Conservation (phyloP, 495 filamentous ascomycete genomes). For the Lophiotrema nucula region DNA sequence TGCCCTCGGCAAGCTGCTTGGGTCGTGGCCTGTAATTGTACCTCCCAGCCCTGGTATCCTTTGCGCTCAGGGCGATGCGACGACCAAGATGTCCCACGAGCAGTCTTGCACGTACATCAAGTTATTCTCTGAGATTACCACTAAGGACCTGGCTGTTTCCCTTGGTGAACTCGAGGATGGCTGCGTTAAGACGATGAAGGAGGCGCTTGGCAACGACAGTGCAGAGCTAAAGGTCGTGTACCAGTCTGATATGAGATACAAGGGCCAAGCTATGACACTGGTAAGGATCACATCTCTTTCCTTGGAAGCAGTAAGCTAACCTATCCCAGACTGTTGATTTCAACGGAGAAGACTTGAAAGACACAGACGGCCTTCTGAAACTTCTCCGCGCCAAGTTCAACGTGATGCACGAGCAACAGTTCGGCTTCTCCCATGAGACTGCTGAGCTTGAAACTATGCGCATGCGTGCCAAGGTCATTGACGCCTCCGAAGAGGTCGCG, state of each 20-base stretch:
- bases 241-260: slow-evolving; percentile 50
- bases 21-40: slow-evolving; percentile 53
- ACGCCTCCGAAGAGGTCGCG: slow-evolving; percentile 44
- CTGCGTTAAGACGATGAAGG: slow-evolving; percentile 32
- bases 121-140: slow-evolving; percentile 37
- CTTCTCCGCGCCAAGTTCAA: slow-evolving; percentile 44
- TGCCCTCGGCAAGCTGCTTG: slow-evolving; percentile 49
- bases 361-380: slow-evolving; percentile 32
- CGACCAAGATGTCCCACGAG: slow-evolving; percentile 50
- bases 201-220: slow-evolving; percentile 28
- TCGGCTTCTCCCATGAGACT: slow-evolving; percentile 46
- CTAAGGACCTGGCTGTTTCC: slow-evolving; percentile 31
- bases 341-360: slow-evolving; percentile 34
- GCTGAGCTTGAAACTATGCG: slow-evolving; percentile 50
- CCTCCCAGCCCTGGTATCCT: slow-evolving; percentile 52
- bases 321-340: slow-evolving; percentile 48
- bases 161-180: slow-evolving; percentile 34
- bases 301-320: too few species aligned
- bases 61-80: slow-evolving; percentile 52
- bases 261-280: slow-evolving; percentile 51
- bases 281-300: too few species aligned
- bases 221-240: slow-evolving; percentile 39
- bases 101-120: slow-evolving; percentile 48
- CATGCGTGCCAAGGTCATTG: slow-evolving; percentile 46
- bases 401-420: slow-evolving; percentile 48